A percentile compares a stretch with the other conserved stretches of the same genome.
Evolutionary conservation across 139 green algal genomes (phyloP).

Genomic region (Chlorella sp.): DNA sequence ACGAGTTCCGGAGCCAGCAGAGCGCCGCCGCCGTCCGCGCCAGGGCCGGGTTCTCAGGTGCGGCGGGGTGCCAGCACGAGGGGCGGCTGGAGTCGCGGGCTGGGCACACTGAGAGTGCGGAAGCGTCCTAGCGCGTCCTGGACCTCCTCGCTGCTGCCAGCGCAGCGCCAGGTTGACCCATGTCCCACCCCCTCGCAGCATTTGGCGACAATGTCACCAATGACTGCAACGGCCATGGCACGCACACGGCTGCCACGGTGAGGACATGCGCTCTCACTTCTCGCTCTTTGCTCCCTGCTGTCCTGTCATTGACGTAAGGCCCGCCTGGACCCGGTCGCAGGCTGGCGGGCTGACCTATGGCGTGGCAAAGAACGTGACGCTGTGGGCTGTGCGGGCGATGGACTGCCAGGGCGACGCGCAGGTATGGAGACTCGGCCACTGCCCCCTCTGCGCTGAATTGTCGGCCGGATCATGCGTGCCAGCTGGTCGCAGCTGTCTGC

Average conservation of each 20-base stretch:
- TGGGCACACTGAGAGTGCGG: too few species aligned
- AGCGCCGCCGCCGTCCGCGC: not conserved
- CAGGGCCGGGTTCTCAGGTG: conserved; percentile 9
- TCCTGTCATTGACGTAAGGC: too few species aligned
- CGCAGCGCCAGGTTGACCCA: too few species aligned
- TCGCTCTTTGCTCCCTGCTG: too few species aligned
- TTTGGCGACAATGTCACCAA: conserved; percentile 23
- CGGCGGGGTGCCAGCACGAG: not conserved
- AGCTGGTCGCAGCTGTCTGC: too few species aligned
- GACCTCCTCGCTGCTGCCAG: not conserved
- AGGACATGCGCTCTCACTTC: too few species aligned
- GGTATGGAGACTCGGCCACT: too few species aligned
- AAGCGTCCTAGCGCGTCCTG: too few species aligned
- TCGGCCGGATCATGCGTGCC: too few species aligned
- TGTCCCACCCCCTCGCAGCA: too few species aligned
- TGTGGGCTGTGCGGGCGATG: conserved; percentile 45
- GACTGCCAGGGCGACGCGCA: conserved; percentile 29
- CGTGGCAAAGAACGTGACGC: conserved; percentile 64
- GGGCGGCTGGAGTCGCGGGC: not conserved
- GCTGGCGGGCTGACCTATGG: conserved; percentile 59
- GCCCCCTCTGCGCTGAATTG: too few species aligned
- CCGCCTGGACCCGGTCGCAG: too few species aligned
- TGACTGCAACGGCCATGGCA: conserved; percentile 70
- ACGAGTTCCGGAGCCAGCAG: conserved; percentile 41
- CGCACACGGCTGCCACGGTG: conserved; percentile 62